Percentiles rank a stretch among this genome's conserved stretches.
Conservation (phyloP, 352 stramenopile species). For the Phytophthora uliginosa region DNA sequence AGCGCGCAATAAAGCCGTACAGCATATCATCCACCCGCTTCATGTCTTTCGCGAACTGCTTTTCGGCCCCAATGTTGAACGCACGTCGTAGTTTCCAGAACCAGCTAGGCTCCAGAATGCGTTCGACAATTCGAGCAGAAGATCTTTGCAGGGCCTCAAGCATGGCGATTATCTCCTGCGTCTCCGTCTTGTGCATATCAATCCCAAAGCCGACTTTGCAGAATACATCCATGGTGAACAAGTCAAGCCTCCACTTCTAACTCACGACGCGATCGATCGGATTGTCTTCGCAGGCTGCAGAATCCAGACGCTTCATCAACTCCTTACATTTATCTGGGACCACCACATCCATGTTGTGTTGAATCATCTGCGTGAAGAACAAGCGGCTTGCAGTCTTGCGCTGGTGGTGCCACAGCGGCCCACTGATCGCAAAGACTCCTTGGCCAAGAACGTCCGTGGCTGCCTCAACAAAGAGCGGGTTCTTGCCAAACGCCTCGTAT, state of each 20-base stretch:
- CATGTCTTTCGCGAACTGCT: constrained; percentile 24
- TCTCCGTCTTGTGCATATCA: constrained; percentile 35
- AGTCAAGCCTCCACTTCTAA: constrained; percentile 38
- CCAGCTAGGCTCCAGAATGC: constrained; percentile 54
- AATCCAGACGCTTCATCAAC: constrained; percentile 24
- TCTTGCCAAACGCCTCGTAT: constrained; percentile 53
- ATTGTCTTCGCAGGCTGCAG: constrained; percentile 10
- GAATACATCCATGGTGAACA: constrained; percentile 64
- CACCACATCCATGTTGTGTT: constrained; percentile 32
- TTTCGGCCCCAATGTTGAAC: constrained; percentile 28
- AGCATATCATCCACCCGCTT: constrained; percentile 30
- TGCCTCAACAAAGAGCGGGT: constrained; percentile 35
- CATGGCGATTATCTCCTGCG: constrained; percentile 30
- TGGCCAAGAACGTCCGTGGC: constrained; percentile 44
- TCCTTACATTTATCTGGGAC: constrained; percentile 23
- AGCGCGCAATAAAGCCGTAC: constrained; percentile 26
- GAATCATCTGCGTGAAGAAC: constrained; percentile 37
- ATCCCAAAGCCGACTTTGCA: constrained; percentile 63
- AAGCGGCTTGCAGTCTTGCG: constrained; percentile 46
- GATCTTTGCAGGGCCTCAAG: constrained; percentile 32
- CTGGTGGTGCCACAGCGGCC: constrained; percentile 44
- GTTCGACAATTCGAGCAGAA: constrained; percentile 21
- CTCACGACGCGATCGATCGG: constrained; percentile 32
- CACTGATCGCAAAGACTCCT: constrained; percentile 49
- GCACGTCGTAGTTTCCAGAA: constrained; percentile 46